Base-by-base conservation (phyloP, 768 basidiomycete genomes). In the Naganishia antarctica region DNA sequence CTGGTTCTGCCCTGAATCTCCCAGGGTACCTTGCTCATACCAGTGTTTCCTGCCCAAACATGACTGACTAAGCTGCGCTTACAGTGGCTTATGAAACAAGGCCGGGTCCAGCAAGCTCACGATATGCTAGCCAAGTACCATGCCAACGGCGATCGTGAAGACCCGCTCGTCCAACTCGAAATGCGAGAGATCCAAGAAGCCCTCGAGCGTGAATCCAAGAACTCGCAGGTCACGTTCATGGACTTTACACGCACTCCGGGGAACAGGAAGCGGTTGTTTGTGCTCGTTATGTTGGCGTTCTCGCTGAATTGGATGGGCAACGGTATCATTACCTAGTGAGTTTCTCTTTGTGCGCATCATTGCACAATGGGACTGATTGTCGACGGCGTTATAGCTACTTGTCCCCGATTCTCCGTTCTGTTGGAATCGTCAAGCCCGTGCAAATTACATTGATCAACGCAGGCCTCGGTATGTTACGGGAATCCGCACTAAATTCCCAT, bases 61-160 rank as follows among this genome's bases (percentile, higher is more conserved):
- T 28, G 28, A 23, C 47, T 49, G 47, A 49, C 25, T 6, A 49
- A 23, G 7, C 25, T 25, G 7, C 47, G 47, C 45, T 53, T 37
- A 13, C 32, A 58, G 53, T 92, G 82, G 83, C 79, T 91, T 68
- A 73, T 91, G 70, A 84, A 81, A 78, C 88, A 87, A 76, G 89
- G 89, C 28, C 83, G 82, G 61, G 83, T 88, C 13, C 82, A 79
- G 0, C 80, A 89, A 74, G 91, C 89, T 1, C 78, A 87, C 47
- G 71, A 80, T 25, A 82, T 81, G 13, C 81, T 92, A 21, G 88
- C 89, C 0, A 86, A 88, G 75, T 90, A 91, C 75, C 90, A 92
- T 70, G 87, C 88, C 34, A 85, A 89, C 67, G 84, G 88, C 67
- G 82, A 91, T 75, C 18, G 73, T 53, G 66, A 81, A 23, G 83